Evolutionary conservation across 2,329 filamentous ascomycete genomes (phyloP), one percentile per base, ranked within the genome.

Genomic region (Aspergillus tamarii): DNA sequence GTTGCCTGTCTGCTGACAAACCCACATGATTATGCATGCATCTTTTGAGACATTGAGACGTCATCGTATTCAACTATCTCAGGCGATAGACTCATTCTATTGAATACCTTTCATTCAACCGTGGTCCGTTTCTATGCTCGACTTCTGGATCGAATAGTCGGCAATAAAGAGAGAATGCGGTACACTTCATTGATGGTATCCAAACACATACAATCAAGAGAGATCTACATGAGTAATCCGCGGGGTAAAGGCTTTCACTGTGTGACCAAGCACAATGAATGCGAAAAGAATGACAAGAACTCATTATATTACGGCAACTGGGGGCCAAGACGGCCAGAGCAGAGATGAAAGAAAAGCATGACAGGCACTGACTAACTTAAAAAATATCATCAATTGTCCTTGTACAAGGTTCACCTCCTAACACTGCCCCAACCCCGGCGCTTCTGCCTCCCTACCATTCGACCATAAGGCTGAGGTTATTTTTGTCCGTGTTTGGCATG

Each of bases 11-110:
- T 58, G 57, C 57, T 59, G 57, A 59, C 57, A 52, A 52, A 59
- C 57, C 45, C 36, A 26, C 34, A 26, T 11, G 26, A 39, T 43
- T 21, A 57, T 45, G 55, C 39, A 57, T n/a, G 32, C 21, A 23
- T 30, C 34, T 36, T 64, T 56, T 58, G 23, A 54, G 53, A 57
- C 53, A 61, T 57, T 21, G 48, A 52, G 48, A 52, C 48, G 48
- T 52, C 48, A 52, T 57, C 53, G 59, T 21, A 61, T 61, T 62
- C 14, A n/a, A 21, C 48, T 10, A 32, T 34, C 19, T 8, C 4
- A 48, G 21, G 19, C 16, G 45, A 48, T 8, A 16, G 19, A 28
- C 23, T 23, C 7, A 2, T 36, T n/a, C 11, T 1, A 16, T 34
- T 21, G 19, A 19, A 46, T 57, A 16, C 5, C 7, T 9, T 28